Evolutionary conservation across 83 land plant species (phyloP).

Genomic region (Thuja plicata): DNA sequence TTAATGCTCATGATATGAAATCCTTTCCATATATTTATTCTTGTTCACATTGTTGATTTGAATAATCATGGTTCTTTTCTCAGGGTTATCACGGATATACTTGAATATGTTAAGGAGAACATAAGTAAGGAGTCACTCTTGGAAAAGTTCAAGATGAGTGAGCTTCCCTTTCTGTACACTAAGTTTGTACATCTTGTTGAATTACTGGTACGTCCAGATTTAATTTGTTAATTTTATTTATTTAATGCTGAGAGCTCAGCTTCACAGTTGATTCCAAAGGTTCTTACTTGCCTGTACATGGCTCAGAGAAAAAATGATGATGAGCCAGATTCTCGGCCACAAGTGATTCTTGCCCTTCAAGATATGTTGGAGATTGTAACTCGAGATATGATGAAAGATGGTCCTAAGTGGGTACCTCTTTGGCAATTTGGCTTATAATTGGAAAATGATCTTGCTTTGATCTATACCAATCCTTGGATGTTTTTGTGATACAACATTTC

Average conservation of each 20-base stretch:
- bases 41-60: too few relatives aligned
- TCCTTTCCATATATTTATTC: too few relatives aligned
- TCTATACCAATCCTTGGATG: background rate
- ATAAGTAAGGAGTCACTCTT: constrained; percentile 42
- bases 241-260: background rate
- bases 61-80: background rate
- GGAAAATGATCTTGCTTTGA: background rate
- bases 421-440: background rate
- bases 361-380: constrained; percentile 80
- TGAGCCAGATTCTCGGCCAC: background rate
- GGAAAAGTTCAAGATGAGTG: constrained; percentile 59
- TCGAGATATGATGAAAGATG: constrained; percentile 68
- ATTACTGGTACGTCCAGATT: constrained; percentile 41
- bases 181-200: constrained; percentile 65
- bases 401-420: constrained; percentile 43
- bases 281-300: background rate
- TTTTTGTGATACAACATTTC: constrained; percentile 27
- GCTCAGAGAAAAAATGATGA: constrained; percentile 16
- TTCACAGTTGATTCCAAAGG: background rate
- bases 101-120: constrained; percentile 49
- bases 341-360: constrained; percentile 54
- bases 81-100: constrained; percentile 66
- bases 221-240: background rate
- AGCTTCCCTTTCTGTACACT: constrained; percentile 57
- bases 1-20: background rate